phyloP scores from a whole-genome alignment of 2,329 filamentous ascomycete species.

The Endothia cerciana region DNA sequence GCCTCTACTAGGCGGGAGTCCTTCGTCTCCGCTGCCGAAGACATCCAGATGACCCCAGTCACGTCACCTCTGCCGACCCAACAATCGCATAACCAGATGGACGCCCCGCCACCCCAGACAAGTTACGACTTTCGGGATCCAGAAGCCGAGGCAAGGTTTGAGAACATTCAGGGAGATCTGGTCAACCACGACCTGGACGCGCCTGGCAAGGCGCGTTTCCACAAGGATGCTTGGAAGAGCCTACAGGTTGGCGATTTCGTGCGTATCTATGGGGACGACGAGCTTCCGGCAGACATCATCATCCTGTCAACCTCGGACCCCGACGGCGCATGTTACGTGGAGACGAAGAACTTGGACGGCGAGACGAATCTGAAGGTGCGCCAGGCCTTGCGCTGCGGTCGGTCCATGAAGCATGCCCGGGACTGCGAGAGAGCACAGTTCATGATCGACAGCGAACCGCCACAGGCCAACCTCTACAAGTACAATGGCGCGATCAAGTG shows the following conservation, averaged over 20 bases:
- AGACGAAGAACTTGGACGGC: slow-evolving; percentile 97
- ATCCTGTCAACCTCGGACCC: slow-evolving; percentile 91
- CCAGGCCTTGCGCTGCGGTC: slow-evolving; percentile 84
- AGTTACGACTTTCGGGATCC: slow-evolving; percentile 39
- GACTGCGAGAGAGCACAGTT: slow-evolving; percentile 93
- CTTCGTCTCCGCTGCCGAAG: slow-evolving; percentile 61
- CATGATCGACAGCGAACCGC: slow-evolving; percentile 83
- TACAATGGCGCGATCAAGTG: slow-evolving; percentile 91
- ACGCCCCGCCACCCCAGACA: slow-evolving; percentile 37
- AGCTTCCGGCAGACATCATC: slow-evolving; percentile 90
- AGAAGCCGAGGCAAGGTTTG: slow-evolving; percentile 45
- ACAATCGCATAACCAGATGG: slow-evolving; percentile 38
- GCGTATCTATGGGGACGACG: slow-evolving; percentile 93
- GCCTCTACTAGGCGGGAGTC: slow-evolving; percentile 54
- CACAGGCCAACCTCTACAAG: slow-evolving; percentile 92
- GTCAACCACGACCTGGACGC: slow-evolving; percentile 71
- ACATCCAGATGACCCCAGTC: slow-evolving; percentile 96
- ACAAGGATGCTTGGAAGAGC: slow-evolving; percentile 93
- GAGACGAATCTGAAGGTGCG: slow-evolving; percentile 98
- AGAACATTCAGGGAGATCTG: slow-evolving; percentile 59
- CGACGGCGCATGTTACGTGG: slow-evolving; percentile 94
- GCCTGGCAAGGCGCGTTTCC: slow-evolving; percentile 79
- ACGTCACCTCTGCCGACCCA: slow-evolving; percentile 71
- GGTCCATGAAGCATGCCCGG: slow-evolving; percentile 80
- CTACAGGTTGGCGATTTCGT: slow-evolving; percentile 95